phyloP scores from a whole-genome alignment of 441 rosid genomes.

The Euphorbia celastroides region DNA sequence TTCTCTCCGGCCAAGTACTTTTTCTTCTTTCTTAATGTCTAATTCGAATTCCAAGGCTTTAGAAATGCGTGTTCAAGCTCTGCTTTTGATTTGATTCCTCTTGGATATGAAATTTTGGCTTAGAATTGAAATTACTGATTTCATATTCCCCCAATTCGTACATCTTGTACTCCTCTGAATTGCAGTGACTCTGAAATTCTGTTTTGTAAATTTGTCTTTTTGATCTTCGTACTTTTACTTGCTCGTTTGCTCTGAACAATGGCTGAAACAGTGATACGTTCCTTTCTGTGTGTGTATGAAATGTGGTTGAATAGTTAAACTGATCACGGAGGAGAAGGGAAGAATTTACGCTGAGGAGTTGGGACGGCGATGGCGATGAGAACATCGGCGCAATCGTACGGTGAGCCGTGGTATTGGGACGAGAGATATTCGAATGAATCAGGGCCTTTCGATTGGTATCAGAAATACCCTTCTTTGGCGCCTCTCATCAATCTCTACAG shows the following conservation, averaged over 20 bases:
- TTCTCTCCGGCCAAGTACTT: background rate
- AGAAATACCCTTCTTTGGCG: slow-evolving; percentile 66
- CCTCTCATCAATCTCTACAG: slow-evolving; percentile 70
- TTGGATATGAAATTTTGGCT: background rate
- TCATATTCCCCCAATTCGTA: background rate
- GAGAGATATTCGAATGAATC: slow-evolving; percentile 68
- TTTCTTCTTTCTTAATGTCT: background rate
- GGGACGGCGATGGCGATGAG: slow-evolving; percentile 27
- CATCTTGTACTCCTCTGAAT: background rate
- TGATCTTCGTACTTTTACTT: background rate
- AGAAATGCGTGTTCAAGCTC: background rate
- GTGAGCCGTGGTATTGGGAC: slow-evolving; percentile 85
- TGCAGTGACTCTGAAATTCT: background rate
- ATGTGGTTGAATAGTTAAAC: background rate
- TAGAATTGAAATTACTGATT: background rate
- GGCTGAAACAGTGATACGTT: background rate
- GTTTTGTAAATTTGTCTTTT: too few relatives aligned
- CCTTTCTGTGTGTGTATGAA: background rate
- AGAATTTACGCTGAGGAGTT: background rate
- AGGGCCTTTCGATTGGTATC: slow-evolving; percentile 86
- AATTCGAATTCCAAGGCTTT: background rate
- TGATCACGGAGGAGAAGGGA: background rate
- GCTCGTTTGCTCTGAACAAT: background rate
- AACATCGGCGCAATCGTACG: slow-evolving; percentile 61
- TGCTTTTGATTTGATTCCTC: background rate